Conservation (phyloP, 1,284 basidiomycete genomes). For the Ganoderma meredithae region DNA sequence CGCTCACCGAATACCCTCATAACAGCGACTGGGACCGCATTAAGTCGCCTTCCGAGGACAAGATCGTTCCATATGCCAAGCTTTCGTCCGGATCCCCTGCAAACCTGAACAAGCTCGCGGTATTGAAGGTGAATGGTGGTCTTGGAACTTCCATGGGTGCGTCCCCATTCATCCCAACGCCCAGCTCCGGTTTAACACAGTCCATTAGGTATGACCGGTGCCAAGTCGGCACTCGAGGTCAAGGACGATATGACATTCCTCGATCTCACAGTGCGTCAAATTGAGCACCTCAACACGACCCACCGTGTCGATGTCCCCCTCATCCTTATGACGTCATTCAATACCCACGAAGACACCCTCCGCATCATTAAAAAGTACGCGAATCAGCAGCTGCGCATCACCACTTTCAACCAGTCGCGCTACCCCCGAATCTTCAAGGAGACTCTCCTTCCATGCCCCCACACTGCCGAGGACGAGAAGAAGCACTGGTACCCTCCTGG, state of each 20-base stretch:
- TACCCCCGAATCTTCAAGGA: conserved; percentile 99
- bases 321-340: conserved; percentile 99
- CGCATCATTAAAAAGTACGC: conserved; percentile 99
- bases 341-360: conserved; percentile 96
- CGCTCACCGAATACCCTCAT: conserved; percentile 7
- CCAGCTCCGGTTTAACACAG: conserved; percentile 3
- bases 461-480: conserved; percentile 91
- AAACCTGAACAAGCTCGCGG: conserved; percentile 94
- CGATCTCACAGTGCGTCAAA: conserved; percentile 96
- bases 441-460: conserved; percentile 90
- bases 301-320: conserved; percentile 89
- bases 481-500: conserved; percentile 99
- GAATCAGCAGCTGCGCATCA: conserved; percentile 96
- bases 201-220: conserved; percentile 84
- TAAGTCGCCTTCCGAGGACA: conserved; percentile 92
- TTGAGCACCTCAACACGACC: conserved; percentile 87
- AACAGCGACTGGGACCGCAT: conserved; percentile 98
- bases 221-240: conserved; percentile 92
- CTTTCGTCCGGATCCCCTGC: conserved; percentile 70
- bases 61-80: conserved; percentile 90
- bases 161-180: conserved; percentile 31
- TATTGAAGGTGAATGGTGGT: conserved; percentile 99
- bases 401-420: conserved; percentile 97
- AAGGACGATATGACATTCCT: conserved; percentile 99
- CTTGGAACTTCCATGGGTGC: conserved; percentile 96